Base-by-base conservation (phyloP, 108 stramenopile species). In the Cyclotella choctawhatcheeana region DNA sequence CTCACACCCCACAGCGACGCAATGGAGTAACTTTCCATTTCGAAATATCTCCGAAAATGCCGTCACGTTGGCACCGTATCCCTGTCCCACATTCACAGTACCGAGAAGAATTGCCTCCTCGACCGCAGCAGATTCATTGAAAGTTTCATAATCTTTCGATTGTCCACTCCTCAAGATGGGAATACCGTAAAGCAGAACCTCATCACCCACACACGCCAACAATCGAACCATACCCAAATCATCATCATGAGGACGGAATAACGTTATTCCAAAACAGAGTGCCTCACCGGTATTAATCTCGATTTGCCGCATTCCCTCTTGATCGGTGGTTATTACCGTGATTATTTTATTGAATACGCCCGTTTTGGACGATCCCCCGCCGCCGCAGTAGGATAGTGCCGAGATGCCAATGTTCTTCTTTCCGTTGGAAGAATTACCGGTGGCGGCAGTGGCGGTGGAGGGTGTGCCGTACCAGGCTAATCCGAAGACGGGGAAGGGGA, bases 1-100 rank as follows among this genome's bases (percentile, higher is more conserved):
- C 64, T 95, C 94, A 69, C 89, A 92, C 10, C 90, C 92, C 60
- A 91, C 84, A 0, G 85, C 90, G n/a, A 93, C 54, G 76, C 81
- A 65, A 75, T 89, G 80, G 66, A 66, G 52, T 51, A 76, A 20
- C 67, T 77, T 14, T 73, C 85, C 76, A 18, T 67, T 66, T 25
- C 47, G 33, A n/a, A 58, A 63, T 16, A 67, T 60, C 14, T 74
- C 24, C 4, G 73, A 54, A 62, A 64, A 79, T 0, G 69, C 56
- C 13, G 66, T 68, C 18, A 74, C 78, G 43, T 64, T 79, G 30
- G 74, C 78, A 43, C 82, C 82, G 13, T 70, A 75, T 8, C 54
- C 65, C 0, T 66, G 26, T 24, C 74, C 78, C 10, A 80, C 73
- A 48, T 59, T 37, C n/a, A 67, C 47, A 32, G 50, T 80, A 25